A percentile compares a stretch with the other conserved stretches of the same genome.
Conservation (phyloP, 2,329 filamentous ascomycete genomes). For the Colletotrichum costaricense region DNA sequence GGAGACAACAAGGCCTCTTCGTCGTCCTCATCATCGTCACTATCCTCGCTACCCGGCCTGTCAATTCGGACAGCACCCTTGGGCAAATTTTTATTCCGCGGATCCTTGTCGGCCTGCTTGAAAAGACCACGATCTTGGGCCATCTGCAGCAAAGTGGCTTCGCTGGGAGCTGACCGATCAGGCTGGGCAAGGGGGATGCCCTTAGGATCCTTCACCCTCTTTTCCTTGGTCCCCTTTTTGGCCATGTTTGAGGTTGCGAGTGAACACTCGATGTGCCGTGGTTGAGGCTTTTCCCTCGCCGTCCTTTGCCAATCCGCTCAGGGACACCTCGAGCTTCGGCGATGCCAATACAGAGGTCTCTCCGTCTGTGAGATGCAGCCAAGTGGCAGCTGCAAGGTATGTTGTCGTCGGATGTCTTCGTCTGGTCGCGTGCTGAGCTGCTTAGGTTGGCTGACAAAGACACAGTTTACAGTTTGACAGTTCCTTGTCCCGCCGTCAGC, state of each 20-base stretch:
- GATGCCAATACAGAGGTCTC: background rate
- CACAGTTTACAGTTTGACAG: constrained; percentile 3
- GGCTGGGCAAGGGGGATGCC: constrained; percentile 75
- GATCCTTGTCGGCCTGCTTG: constrained; percentile 56
- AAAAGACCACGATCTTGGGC: constrained; percentile 74
- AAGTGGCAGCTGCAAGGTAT: background rate
- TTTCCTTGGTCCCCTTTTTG: constrained; percentile 54
- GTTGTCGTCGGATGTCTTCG: background rate
- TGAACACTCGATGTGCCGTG: background rate
- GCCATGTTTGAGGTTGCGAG: constrained; percentile 16
- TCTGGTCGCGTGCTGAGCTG: constrained; percentile 6
- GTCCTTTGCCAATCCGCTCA: background rate
- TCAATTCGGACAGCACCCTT: constrained; percentile 31
- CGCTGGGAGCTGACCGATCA: constrained; percentile 69
- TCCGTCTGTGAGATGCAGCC: background rate
- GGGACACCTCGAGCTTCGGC: background rate
- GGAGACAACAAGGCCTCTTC: constrained; percentile 52
- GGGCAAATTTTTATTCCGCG: constrained; percentile 47
- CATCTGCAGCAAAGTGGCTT: constrained; percentile 79
- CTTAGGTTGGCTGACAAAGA: constrained; percentile 19
- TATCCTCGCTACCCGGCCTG: constrained; percentile 16
- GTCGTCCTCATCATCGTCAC: constrained; percentile 41
- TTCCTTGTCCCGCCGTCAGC: constrained; percentile 16
- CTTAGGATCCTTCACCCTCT: constrained; percentile 58
- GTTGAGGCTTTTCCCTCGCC: too few species aligned